Evolutionary conservation across 2,329 filamentous ascomycete species (phyloP), one percentile per base, ranked within the genome.

Genomic region (Venturia asperata): DNA sequence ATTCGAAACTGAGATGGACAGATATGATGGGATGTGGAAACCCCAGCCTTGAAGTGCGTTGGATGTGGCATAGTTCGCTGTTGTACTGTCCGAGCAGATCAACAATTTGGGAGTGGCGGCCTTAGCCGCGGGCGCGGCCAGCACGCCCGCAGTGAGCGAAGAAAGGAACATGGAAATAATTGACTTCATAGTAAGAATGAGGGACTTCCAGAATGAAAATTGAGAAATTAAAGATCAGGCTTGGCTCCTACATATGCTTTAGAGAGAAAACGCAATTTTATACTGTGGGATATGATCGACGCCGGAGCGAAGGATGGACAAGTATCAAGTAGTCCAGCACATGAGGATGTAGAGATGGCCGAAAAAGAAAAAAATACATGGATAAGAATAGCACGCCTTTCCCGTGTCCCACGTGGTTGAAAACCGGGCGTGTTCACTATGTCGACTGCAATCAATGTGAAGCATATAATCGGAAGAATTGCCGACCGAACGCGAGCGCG

Each of bases 1-100:
- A 60, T 70, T 70, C 11, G 19, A 45, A 21, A 70, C 67, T 5
- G 60, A 21, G 17, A 65, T 65, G 30, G 56, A 19, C 3, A 65
- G 27, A 17, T 62, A 65, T 1, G 19, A 15, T 19, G 13, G 9
- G 19, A 62, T 21, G 42, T 45, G 61, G n/a, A 30, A 65, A 11
- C 64, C 64, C 64, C 64, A 65, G n/a, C 64, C 58, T 41, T 64
- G 63, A 3, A 42, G 24, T 7, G 43, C n/a, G 1, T n/a, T 11
- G 30, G 19, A 21, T 19, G 24, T 11, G 19, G 47, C 21, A 41
- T 64, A 64, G 24, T 64, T 47, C 11, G 63, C 63, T 34, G 63
- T 60, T 11, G 63, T 64, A 21, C 63, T 64, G 34, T 64, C 63
- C 6, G 47, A 58, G 11, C 63, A 64, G 24, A 64, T 56, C 39